phyloP scores from a whole-genome alignment of 495 filamentous ascomycete species.

The Neurospora tetrasperma region DNA sequence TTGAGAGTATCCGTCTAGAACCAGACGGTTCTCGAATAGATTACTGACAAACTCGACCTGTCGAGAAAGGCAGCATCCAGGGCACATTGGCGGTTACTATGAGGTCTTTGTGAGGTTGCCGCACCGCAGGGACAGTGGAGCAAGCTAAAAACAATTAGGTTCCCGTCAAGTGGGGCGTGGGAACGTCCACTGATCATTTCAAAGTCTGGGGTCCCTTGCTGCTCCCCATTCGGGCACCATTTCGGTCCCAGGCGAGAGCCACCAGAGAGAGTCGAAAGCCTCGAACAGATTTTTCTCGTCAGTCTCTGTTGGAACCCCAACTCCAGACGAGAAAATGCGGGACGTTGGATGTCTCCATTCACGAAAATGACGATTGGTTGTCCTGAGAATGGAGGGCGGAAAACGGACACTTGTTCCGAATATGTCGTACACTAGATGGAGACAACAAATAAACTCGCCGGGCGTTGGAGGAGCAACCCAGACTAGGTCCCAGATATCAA shows the following conservation, averaged over 20 bases:
- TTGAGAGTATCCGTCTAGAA: neutral
- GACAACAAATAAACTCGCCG: neutral
- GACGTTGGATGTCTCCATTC: neutral
- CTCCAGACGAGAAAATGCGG: neutral
- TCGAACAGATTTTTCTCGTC: neutral
- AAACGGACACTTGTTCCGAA: neutral
- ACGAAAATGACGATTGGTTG: neutral
- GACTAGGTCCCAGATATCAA: neutral
- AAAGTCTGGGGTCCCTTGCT: neutral
- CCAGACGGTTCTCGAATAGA: neutral
- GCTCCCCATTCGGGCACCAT: neutral
- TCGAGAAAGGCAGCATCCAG: neutral
- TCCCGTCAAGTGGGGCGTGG: neutral
- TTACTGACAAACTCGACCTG: neutral
- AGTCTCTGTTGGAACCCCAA: neutral
- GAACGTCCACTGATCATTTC: neutral
- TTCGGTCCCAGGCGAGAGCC: neutral
- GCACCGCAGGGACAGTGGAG: neutral
- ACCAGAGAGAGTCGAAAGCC: neutral
- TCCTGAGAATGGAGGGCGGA: neutral
- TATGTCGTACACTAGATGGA: neutral
- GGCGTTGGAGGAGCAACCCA: neutral
- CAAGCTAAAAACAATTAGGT: neutral
- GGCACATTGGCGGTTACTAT: neutral
- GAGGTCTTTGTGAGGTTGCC: neutral